Conservation (phyloP, 2,329 filamentous ascomycete genomes). For the Pyrenophora graminea region DNA sequence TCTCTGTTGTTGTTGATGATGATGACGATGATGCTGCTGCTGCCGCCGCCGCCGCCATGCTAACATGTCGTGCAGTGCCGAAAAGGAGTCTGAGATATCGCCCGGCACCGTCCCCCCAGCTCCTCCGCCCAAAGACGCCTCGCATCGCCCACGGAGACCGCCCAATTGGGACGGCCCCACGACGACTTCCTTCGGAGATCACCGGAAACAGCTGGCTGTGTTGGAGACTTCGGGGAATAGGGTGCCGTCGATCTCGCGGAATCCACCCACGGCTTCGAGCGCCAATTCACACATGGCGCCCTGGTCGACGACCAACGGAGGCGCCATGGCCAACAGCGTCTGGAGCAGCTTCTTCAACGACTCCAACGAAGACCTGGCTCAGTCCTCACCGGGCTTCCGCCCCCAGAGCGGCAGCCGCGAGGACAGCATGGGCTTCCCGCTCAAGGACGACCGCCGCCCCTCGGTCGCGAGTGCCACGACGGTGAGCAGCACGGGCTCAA, state of each 20-base stretch:
- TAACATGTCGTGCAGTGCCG: slow-evolving; percentile 38
- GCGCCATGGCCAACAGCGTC: slow-evolving; percentile 50
- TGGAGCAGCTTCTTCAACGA: slow-evolving; percentile 72
- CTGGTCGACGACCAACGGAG: slow-evolving; percentile 54
- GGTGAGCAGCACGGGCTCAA: slow-evolving; percentile 82
- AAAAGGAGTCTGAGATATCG: slow-evolving; percentile 52
- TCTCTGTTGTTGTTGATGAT: slow-evolving; percentile 28
- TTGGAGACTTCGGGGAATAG: slow-evolving; percentile 65
- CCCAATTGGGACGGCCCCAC: slow-evolving; percentile 60
- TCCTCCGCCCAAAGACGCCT: slow-evolving; percentile 44
- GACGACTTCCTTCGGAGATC: slow-evolving; percentile 67
- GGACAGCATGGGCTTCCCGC: slow-evolving; percentile 52
- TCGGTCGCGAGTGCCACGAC: slow-evolving; percentile 88
- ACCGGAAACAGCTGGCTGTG: slow-evolving; percentile 72
- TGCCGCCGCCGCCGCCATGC: slow-evolving; percentile 32
- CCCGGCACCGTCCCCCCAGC: slow-evolving; percentile 45
- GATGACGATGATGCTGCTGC: slow-evolving; percentile 8
- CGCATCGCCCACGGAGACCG: slow-evolving; percentile 43
- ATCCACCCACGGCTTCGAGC: slow-evolving; percentile 59
- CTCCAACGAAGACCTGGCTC: slow-evolving; percentile 70
- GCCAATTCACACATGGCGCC: slow-evolving; percentile 57
- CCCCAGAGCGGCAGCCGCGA: slow-evolving; percentile 59
- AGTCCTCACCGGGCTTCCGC: slow-evolving; percentile 72
- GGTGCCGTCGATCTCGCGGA: slow-evolving; percentile 62
- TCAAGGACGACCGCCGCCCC: slow-evolving; percentile 73